phyloP scores from a whole-genome alignment of 2,329 filamentous ascomycete genomes.

The Pseudogymnoascus sp. region DNA sequence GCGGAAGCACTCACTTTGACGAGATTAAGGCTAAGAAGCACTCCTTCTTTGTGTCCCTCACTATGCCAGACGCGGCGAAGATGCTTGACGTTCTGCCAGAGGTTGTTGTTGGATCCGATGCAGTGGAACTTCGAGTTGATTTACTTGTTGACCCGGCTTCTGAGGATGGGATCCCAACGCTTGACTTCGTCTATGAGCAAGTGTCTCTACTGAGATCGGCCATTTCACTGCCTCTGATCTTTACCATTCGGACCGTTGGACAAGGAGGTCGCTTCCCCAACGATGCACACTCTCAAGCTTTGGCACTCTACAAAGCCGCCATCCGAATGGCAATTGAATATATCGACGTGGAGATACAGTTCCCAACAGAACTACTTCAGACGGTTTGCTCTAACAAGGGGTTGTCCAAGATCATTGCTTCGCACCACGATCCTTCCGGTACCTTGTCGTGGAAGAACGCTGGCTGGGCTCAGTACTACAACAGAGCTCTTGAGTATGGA shows the following conservation, averaged over 20 bases:
- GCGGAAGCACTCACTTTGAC: slow-evolving; percentile 49
- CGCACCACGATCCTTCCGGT: slow-evolving; percentile 82
- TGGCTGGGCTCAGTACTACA: slow-evolving; percentile 89
- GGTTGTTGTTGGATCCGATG: slow-evolving; percentile 79
- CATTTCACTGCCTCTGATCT: slow-evolving; percentile 76
- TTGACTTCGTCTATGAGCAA: slow-evolving; percentile 76
- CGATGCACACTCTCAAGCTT: slow-evolving; percentile 60
- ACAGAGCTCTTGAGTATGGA: slow-evolving; percentile 80
- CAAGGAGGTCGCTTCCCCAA: slow-evolving; percentile 90
- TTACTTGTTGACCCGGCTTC: slow-evolving; percentile 64
- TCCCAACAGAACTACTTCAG: slow-evolving; percentile 69
- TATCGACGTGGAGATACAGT: slow-evolving; percentile 84
- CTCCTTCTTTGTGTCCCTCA: slow-evolving; percentile 91
- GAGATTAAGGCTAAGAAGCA: slow-evolving; percentile 58
- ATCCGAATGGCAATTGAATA: slow-evolving; percentile 85
- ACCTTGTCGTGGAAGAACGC: slow-evolving; percentile 82
- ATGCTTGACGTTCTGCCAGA: slow-evolving; percentile 60
- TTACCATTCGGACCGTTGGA: slow-evolving; percentile 77
- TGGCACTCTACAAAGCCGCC: slow-evolving; percentile 70
- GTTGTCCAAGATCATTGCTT: slow-evolving; percentile 80
- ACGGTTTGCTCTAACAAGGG: slow-evolving; percentile 60
- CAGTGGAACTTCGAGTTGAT: slow-evolving; percentile 90
- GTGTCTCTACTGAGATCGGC: slow-evolving; percentile 69
- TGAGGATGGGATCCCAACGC: slow-evolving; percentile 48
- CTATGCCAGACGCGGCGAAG: slow-evolving; percentile 65